Evolutionary conservation across 768 basidiomycete species (phyloP), one percentile per base, ranked within the genome.

Genomic region (Obba rivulosa): DNA sequence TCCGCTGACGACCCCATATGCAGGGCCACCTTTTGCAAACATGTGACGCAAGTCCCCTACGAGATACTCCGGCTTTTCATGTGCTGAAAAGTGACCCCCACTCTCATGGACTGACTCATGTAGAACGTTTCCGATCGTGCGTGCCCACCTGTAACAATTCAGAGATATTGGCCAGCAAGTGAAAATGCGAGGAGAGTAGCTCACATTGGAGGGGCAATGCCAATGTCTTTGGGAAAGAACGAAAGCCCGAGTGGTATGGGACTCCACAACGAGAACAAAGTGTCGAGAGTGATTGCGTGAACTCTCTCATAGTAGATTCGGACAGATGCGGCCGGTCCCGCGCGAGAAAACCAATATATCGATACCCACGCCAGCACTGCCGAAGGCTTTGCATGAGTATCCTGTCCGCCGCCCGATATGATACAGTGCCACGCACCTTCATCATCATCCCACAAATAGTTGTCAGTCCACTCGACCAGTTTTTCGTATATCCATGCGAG

Each of bases 391-490:
- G 20, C 35, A n/a, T 21, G 38, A 21, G 49, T 18, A 21, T 7
- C 23, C 35, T 10, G 11, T n/a, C n/a, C n/a, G 22, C 23, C 14
- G 17, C 7, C 44, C 11, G 13, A 18, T 34, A 23, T 17, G 17
- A 2, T 10, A 36, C n/a, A 13, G 7, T 2, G 11, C 7, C 48
- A 24, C 49, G 5, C 22, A 75, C 81, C 68, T 65, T 81, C 77
- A 25, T 82, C 79, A 41, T 79, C 77, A 17, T 68, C 66, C 80
- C 80, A 83, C 0, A 68, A 69, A 59, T 82, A 81, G 3, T 57
- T 56, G 53, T 82, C 80, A 0, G 66, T 57, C 69, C 65, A 68
- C 3, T 36, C 40, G 7, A 65, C 56, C 11, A 59, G 54, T 49
- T 68, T 67, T 55, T 68, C 66, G 46, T 69, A 69, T n/a, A 69